These are phyloP conservation scores for Thielaviopsis cerberus DNA, from an alignment of 2,329 filamentous ascomycete genomes.

Conservation along the genomic window DNA sequence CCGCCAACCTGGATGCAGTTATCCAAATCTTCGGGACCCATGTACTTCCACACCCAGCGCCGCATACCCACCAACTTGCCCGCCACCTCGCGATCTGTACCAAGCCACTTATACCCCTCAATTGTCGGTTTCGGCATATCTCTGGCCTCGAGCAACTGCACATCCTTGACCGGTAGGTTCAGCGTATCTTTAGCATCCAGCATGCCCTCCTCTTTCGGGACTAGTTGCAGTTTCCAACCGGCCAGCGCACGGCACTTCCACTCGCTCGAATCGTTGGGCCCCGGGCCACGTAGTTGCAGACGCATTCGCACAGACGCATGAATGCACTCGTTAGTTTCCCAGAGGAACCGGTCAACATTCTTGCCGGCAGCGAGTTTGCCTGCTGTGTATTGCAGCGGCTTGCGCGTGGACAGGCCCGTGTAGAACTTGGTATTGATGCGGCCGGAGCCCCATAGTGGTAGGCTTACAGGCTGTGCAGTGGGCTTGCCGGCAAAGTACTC, in stretches of 20 bases:
- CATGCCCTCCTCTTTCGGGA: background rate
- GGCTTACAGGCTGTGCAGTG: background rate
- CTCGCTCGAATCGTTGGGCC: constrained; percentile 27
- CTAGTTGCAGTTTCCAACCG: constrained; percentile 25
- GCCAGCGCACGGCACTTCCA: constrained; percentile 30
- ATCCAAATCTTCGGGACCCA: constrained; percentile 24
- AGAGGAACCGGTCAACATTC: constrained; percentile 15
- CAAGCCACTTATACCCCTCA: background rate
- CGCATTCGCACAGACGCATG: constrained; percentile 36
- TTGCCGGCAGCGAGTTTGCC: background rate
- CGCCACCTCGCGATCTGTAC: background rate
- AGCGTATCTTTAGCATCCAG: background rate
- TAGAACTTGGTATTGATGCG: background rate
- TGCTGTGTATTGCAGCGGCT: background rate
- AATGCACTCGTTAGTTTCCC: constrained; percentile 34
- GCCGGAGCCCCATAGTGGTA: background rate
- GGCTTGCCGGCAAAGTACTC: background rate
- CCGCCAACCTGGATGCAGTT: background rate
- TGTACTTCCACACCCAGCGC: constrained; percentile 36
- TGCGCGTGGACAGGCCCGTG: background rate
- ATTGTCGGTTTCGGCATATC: constrained; percentile 13
- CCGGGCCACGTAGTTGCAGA: constrained; percentile 30
- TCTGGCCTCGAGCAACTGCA: background rate
- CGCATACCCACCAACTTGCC: background rate
- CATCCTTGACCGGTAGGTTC: background rate